phyloP scores from a whole-genome alignment of 148 eudicot species.

The Cornus florida region DNA sequence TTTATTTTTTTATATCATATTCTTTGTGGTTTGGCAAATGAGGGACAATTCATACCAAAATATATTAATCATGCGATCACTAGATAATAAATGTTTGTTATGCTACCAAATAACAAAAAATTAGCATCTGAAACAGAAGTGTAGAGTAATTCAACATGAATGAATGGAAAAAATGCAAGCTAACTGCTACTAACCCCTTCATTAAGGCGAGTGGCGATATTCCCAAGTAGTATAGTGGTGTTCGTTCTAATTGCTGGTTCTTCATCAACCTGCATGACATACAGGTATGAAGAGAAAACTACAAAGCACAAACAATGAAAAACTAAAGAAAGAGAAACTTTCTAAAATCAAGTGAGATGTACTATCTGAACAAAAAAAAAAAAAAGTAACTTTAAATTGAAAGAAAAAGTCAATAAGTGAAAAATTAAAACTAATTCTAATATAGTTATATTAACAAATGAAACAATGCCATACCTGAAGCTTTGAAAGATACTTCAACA shows the following conservation, averaged over 20 bases:
- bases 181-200: slow-evolving; percentile 73
- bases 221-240: slow-evolving; percentile 93
- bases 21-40: neutral
- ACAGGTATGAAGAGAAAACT: slow-evolving; percentile 18
- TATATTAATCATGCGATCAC: neutral
- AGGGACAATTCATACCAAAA: neutral
- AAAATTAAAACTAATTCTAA: neutral
- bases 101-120: neutral
- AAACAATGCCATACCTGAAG: slow-evolving; percentile 65
- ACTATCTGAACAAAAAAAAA: neutral
- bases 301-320: slow-evolving; percentile 4
- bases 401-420: neutral
- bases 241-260: slow-evolving; percentile 98
- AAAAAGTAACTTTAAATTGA: neutral
- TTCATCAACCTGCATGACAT: slow-evolving; percentile 77
- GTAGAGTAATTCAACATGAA: neutral
- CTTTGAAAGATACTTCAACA: slow-evolving; percentile 92
- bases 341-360: neutral
- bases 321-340: neutral
- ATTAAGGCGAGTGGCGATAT: slow-evolving; percentile 85
- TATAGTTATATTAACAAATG: slow-evolving; percentile 7
- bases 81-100: neutral
- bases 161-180: neutral
- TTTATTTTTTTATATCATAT: neutral
- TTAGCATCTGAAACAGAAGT: slow-evolving; percentile 4